Evolutionary conservation across 768 basidiomycete species (phyloP), one percentile per base, ranked within the genome.

Genomic region (Candolleomyces efflorescens): DNA sequence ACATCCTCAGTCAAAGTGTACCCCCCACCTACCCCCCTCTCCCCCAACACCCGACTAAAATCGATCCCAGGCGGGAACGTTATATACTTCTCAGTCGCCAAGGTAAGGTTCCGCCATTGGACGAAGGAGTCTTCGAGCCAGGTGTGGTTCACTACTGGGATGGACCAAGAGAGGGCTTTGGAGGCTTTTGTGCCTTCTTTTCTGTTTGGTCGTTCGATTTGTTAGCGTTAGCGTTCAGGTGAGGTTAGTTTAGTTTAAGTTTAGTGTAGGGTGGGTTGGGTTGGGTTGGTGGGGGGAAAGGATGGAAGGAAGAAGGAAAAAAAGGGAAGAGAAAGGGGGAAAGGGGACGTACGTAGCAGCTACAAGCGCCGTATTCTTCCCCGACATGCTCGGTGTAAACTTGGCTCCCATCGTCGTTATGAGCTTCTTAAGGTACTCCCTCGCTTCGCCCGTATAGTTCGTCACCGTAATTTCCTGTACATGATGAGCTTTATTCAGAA

Each of bases 71-170:
- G 75, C 0, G 89, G 85, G 60, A 89, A 92, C 24, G 76, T 65
- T 59, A 86, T 82, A 69, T 92, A 93, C 56, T 85, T 86, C 51
- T 84, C 82, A 17, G 78, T 69, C 0, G 81, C 85, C 12, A 82
- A 79, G 0, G 86, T 86, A 57, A 90, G 74, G 36, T 80, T 78
- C 48, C 81, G 80, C 94, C 94, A 97, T 53, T 84, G 78, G 20
- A 84, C 71, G 65, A 94, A 90, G 67, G 92, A 95, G 60, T 94
- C 92, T 66, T 97, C 94, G 3, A 97, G 77, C 92, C 93, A 97
- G 0, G 81, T 79, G 63, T 98, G 94, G 63, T 94, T 96, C 11
- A 95, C 88, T 57, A 94, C 77, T 0, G 92, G 87, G 60, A 95
- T 89, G 0, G 82, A 83, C 94, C 94, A 96, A 0, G 82, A 74